phyloP scores from a whole-genome alignment of 2,329 filamentous ascomycete genomes.

The Penicillium sp. region DNA sequence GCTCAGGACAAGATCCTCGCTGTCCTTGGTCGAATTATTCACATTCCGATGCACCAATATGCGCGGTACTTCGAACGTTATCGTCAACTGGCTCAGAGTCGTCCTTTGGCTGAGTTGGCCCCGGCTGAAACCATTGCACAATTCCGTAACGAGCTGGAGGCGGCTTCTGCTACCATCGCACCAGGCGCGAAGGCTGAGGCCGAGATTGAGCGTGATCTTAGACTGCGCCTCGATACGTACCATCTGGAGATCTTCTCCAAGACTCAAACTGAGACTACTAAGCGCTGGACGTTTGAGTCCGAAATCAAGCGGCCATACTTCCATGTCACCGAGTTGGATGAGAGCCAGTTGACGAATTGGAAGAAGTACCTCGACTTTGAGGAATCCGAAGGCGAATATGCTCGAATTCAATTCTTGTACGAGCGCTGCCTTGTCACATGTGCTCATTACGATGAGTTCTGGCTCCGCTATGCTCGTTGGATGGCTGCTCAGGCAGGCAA shows the following conservation, averaged over 20 bases:
- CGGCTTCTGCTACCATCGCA: conserved; percentile 43
- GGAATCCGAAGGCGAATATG: conserved; percentile 75
- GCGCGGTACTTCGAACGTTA: conserved; percentile 92
- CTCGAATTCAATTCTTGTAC: conserved; percentile 77
- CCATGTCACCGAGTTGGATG: conserved; percentile 89
- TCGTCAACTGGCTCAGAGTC: conserved; percentile 69
- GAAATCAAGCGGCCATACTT: conserved; percentile 97
- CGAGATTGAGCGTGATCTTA: conserved; percentile 80
- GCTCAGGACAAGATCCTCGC: conserved; percentile 79
- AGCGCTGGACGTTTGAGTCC: conserved; percentile 91
- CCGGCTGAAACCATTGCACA: conserved; percentile 65
- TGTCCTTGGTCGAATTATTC: conserved; percentile 76
- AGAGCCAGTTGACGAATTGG: conserved; percentile 84
- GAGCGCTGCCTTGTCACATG: conserved; percentile 91
- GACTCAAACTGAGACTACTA: conserved; percentile 84
- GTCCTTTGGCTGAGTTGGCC: conserved; percentile 71
- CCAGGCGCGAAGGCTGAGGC: conserved; percentile 60
- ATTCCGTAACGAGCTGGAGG: conserved; percentile 69
- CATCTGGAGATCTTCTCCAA: conserved; percentile 77
- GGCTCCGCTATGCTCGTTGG: conserved; percentile 96
- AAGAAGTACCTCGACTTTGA: conserved; percentile 96
- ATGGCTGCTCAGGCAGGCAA: conserved; percentile 78
- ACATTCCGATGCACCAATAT: conserved; percentile 94
- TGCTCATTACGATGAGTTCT: conserved; percentile 95
- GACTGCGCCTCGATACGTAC: conserved; percentile 72